Conservation (phyloP, 1,139 yeast genomes). For the Suhomyces bribrorum region DNA sequence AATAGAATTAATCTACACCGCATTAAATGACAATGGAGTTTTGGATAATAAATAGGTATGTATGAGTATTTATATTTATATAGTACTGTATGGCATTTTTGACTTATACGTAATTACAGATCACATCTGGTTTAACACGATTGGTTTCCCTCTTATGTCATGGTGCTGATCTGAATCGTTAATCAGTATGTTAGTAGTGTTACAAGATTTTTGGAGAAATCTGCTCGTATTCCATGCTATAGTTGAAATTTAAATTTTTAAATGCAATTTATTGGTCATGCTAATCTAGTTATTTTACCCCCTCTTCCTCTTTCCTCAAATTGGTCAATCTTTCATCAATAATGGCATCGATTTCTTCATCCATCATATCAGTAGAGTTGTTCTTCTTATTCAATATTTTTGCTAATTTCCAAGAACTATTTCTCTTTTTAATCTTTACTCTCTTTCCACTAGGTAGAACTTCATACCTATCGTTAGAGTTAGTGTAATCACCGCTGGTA, state of each 20-base stretch:
- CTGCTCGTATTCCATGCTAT: too few relatives aligned
- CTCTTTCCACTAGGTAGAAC: constrained; percentile 71
- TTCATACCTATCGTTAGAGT: constrained; percentile 46
- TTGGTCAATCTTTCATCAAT: constrained; percentile 52
- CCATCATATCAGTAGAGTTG: constrained; percentile 25
- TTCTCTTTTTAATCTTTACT: constrained; percentile 41
- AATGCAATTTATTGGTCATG: constrained; percentile 1
- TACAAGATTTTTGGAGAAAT: too few relatives aligned
- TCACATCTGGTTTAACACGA: too few relatives aligned
- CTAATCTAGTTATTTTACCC: constrained; percentile 1
- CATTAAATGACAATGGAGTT: too few relatives aligned
- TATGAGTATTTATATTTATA: too few relatives aligned
- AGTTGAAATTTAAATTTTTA: too few relatives aligned
- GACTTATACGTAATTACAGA: too few relatives aligned
- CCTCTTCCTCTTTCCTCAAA: constrained; percentile 18
- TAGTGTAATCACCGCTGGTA: constrained; percentile 25
- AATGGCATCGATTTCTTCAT: constrained; percentile 61
- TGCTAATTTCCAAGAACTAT: constrained; percentile 24
- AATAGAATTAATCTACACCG: constrained; percentile 17
- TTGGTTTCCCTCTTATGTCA: too few relatives aligned
- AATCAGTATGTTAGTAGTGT: too few relatives aligned
- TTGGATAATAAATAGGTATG: constrained; percentile 1
- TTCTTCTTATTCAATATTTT: constrained; percentile 15
- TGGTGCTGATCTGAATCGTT: too few relatives aligned
- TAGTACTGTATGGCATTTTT: not conserved